Base-by-base conservation (phyloP, 202 grass and related monocot genomes). In the Elaeis oleifera region DNA sequence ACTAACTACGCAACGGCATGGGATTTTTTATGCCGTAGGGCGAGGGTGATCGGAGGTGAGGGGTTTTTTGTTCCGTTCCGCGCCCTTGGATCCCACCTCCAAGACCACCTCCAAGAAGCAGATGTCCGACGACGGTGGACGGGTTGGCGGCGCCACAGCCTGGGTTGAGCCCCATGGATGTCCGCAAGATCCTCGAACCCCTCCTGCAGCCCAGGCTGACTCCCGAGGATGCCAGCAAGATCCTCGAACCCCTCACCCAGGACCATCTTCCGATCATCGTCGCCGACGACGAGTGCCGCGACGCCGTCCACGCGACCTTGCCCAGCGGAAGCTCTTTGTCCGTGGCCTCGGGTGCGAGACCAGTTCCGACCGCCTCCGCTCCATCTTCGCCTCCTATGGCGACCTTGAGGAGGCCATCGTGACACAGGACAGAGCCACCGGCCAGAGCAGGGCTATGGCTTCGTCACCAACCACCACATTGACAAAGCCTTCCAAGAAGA, bases 401-500 rank as follows among this genome's bases (percentile, higher is more conserved):
- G 85, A 89, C 56, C 68, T 99, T 25, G 94, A 99, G 44, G 94
- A 99, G 74, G 59, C n/a, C n/a, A n/a, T n/a, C n/a, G n/a, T n/a
- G n/a, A n/a, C n/a, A n/a, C n/a, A n/a, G n/a, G n/a, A n/a, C n/a
- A n/a, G n/a, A n/a, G 5, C 63, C 51, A 99, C 85, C 8, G 94
- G 88, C 8, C 79, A 75, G 56, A 87, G 85, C 36, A 94, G 74
- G 82, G 94, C n/a, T 99, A 99, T 36, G 94, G 94, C 0, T 99
- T 99, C 74, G 81, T 94, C 75, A 94, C 88, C 60, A 89, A 94
- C 83, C 85, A 85, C 69, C 79, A 94, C 56, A 73, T 84, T 1
- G 94, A 99, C 20, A 81, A 85, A 16, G 94, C 85, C 19, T 0
- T 99, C 94, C 0, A 99, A 99, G 82, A 99, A 99, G 78, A 94